phyloP scores from a whole-genome alignment of 2,329 filamentous ascomycete species.

The Chalaropsis ovoidea region DNA sequence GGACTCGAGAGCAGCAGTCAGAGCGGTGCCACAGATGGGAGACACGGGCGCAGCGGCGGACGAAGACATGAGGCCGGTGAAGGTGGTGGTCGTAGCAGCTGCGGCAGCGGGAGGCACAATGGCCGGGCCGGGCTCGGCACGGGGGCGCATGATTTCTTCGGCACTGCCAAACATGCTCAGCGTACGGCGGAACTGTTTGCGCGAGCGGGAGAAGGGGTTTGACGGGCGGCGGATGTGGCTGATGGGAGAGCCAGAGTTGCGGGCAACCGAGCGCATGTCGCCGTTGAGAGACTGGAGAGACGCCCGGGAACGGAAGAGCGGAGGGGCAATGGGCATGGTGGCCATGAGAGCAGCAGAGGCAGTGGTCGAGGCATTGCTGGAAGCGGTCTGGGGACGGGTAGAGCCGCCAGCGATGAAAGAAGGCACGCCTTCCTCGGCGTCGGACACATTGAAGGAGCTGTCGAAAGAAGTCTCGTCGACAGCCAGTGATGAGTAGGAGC shows the following conservation, averaged over 20 bases:
- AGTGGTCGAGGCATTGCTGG: constrained; percentile 14
- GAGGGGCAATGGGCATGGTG: constrained; percentile 42
- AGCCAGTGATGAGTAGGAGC: constrained; percentile 36
- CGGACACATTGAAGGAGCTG: constrained; percentile 20
- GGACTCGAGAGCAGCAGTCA: constrained; percentile 47
- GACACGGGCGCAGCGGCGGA: neutral
- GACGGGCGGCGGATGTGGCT: constrained; percentile 61
- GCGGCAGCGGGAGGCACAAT: constrained; percentile 20
- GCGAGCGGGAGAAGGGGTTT: constrained; percentile 61
- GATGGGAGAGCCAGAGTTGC: constrained; percentile 55
- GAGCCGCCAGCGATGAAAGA: constrained; percentile 51
- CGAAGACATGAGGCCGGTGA: neutral
- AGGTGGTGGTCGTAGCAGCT: neutral
- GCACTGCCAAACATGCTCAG: constrained; percentile 97
- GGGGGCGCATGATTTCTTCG: constrained; percentile 71
- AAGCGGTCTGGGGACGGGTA: constrained; percentile 48
- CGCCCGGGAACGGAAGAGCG: constrained; percentile 36
- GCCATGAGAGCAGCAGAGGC: neutral
- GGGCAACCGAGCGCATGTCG: constrained; percentile 16
- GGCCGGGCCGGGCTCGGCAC: constrained; percentile 40
- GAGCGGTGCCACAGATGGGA: constrained; percentile 34
- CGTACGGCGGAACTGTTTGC: constrained; percentile 83
- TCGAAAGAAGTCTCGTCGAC: constrained; percentile 22
- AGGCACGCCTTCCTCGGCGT: constrained; percentile 18
- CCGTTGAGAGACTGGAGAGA: constrained; percentile 18